A percentile compares a stretch with the other conserved stretches of the same genome.
phyloP scores from a whole-genome alignment of 495 filamentous ascomycete species.

The Annulohypoxylon moriforme region DNA sequence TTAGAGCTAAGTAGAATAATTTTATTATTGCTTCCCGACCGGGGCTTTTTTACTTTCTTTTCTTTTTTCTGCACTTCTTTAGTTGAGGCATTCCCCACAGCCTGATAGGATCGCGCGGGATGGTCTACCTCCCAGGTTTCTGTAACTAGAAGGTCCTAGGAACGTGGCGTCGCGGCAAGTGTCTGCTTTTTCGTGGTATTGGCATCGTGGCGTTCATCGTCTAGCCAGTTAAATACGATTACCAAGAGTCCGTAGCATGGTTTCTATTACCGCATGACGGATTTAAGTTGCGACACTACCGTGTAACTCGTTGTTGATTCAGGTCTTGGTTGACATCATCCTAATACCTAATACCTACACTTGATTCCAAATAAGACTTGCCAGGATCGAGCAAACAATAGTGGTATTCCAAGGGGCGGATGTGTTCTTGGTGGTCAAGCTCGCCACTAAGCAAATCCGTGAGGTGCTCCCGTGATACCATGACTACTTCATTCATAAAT shows the following conservation, averaged over 20 bases:
- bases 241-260: conserved; percentile 2
- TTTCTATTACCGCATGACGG: conserved; percentile 8
- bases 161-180: conserved; percentile 28
- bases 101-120: conserved; percentile 16
- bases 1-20: conserved; percentile 5
- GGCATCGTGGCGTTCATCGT: not conserved
- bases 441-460: not conserved
- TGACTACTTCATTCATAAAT: not conserved
- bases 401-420: not conserved
- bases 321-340: not conserved
- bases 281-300: conserved; percentile 7
- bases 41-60: not conserved
- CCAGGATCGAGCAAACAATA: conserved; percentile 9
- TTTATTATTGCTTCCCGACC: conserved; percentile 12
- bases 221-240: conserved; percentile 18
- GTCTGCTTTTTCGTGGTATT: not conserved
- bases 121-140: conserved; percentile 6
- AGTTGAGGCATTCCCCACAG: conserved; percentile 4
- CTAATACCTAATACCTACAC: not conserved
- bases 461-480: not conserved
- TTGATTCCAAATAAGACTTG: conserved; percentile 14
- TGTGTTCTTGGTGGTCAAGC: not conserved
- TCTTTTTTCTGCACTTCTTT: not conserved
- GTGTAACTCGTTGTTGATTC: conserved; percentile 5
- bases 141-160: conserved; percentile 14